These are phyloP conservation scores for Arctium lappa DNA, from an alignment of 129 eudicot species.

Conservation along the genomic window DNA sequence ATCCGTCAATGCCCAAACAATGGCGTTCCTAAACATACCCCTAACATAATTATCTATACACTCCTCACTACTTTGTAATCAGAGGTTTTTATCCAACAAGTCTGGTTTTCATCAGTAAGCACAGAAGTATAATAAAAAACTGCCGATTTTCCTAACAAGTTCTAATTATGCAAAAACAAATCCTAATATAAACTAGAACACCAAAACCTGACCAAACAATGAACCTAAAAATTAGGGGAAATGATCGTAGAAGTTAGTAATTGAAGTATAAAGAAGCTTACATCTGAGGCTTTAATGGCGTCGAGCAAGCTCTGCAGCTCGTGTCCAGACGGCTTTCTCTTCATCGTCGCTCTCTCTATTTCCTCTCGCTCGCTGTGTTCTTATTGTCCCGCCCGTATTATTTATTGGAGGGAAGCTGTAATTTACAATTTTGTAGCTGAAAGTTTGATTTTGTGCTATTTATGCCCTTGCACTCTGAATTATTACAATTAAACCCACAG, in stretches of 20 bases:
- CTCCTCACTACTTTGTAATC: background rate
- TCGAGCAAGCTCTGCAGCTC: conserved; percentile 56
- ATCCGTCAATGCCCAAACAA: background rate
- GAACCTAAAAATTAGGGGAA: background rate
- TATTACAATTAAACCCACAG: background rate
- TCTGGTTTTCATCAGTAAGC: background rate
- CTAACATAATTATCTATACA: background rate
- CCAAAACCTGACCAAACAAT: background rate
- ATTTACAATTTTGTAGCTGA: background rate
- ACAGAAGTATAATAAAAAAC: background rate
- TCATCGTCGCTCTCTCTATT: conserved; percentile 36
- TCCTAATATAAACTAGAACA: background rate
- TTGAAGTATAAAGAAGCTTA: conserved; percentile 26
- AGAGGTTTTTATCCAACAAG: background rate
- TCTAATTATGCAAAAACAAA: conserved; percentile 1
- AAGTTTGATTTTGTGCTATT: background rate
- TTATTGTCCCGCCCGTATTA: conserved; percentile 30
- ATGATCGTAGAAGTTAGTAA: background rate
- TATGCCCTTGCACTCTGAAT: background rate
- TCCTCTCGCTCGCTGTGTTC: background rate
- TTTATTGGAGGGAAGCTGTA: background rate
- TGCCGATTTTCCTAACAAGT: background rate
- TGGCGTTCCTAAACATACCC: background rate
- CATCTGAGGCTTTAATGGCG: conserved; percentile 74
- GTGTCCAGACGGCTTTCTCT: conserved; percentile 32